These are phyloP conservation scores for Claviceps sp. DNA, from an alignment of 2,329 filamentous ascomycete genomes.

Conservation along the genomic window DNA sequence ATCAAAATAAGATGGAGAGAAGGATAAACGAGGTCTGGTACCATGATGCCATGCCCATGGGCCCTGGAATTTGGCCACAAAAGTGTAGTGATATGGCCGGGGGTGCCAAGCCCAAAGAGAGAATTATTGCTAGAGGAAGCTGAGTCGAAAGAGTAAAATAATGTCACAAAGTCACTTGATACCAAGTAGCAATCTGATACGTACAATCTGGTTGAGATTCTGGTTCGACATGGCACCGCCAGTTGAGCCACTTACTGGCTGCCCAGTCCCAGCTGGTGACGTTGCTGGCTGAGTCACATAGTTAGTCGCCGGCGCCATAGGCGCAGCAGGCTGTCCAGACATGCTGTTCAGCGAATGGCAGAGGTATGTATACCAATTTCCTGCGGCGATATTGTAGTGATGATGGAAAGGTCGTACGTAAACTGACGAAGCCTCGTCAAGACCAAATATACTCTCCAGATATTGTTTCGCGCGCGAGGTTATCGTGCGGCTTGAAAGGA, in stretches of 20 bases:
- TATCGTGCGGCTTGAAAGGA: background rate
- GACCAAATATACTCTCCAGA: background rate
- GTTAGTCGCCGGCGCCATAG: conserved; percentile 16
- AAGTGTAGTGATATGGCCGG: background rate
- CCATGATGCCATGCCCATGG: background rate
- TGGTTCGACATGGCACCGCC: conserved; percentile 55
- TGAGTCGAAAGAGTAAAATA: background rate
- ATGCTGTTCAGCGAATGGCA: conserved; percentile 10
- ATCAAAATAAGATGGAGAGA: background rate
- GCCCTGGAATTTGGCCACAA: background rate
- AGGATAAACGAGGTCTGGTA: background rate
- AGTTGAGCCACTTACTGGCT: conserved; percentile 20
- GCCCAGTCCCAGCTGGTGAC: conserved; percentile 18
- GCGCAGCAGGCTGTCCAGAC: conserved; percentile 20
- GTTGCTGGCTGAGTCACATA: conserved; percentile 20
- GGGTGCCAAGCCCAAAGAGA: background rate
- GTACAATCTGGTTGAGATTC: conserved; percentile 91
- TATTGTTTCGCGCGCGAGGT: background rate
- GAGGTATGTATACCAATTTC: background rate
- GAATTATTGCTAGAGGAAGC: background rate
- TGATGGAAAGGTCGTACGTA: background rate
- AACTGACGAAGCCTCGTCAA: too few species aligned
- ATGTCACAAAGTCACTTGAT: conserved; percentile 9
- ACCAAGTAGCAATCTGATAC: conserved; percentile 31
- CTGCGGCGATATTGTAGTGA: background rate